Evolutionary conservation across 2,329 filamentous ascomycete species (phyloP).

Genomic region (Pseudopithomyces maydicus): DNA sequence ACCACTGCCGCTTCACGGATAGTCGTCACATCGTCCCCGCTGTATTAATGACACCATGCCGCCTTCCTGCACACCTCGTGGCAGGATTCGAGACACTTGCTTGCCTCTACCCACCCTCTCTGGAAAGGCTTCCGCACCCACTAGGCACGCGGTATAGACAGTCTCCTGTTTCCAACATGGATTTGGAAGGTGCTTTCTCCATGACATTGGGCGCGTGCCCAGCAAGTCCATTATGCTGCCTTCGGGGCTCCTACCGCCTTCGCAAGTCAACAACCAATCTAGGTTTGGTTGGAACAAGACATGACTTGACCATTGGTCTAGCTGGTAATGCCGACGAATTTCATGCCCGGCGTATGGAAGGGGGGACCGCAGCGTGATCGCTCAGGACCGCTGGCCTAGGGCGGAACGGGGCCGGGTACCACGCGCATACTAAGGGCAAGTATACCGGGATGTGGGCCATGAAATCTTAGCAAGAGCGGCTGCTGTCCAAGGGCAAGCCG

Average conservation of each 20-base stretch:
- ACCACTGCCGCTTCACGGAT: neutral
- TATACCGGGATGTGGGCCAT: constrained; percentile 1
- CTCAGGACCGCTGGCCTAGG: neutral
- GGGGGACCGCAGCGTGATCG: neutral
- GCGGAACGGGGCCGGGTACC: neutral
- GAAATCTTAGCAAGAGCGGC: neutral
- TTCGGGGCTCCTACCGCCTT: neutral
- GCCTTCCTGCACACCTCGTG: neutral
- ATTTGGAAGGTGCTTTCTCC: neutral
- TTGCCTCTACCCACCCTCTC: neutral
- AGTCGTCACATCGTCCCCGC: neutral
- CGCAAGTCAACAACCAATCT: neutral
- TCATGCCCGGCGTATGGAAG: too few relatives aligned
- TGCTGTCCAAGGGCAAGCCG: neutral
- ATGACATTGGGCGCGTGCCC: neutral
- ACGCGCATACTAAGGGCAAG: neutral
- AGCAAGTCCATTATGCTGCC: neutral
- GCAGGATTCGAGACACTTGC: neutral
- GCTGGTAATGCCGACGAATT: too few relatives aligned
- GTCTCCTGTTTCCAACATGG: neutral
- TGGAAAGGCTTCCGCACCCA: constrained; percentile 1
- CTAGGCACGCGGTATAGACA: neutral
- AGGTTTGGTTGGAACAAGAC: neutral
- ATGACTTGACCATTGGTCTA: too few relatives aligned
- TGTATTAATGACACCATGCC: neutral